Percentiles rank a stretch among this genome's conserved stretches.
Conservation (phyloP, 2,329 filamentous ascomycete species). For the Aspergillus vadensis region DNA sequence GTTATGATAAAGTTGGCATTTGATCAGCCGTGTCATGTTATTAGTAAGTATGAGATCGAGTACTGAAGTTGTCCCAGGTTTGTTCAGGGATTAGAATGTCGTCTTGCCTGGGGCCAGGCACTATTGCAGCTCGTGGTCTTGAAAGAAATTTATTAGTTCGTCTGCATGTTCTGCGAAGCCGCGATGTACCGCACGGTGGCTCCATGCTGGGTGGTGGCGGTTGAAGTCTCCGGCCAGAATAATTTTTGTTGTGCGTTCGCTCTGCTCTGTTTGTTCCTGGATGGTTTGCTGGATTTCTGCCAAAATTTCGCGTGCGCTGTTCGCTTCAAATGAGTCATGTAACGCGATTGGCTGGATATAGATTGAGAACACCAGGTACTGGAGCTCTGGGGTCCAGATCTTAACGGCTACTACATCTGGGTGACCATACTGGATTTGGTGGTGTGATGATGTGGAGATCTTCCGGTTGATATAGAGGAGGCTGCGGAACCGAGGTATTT, state of each 20-base stretch:
- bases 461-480: slow-evolving; percentile 28
- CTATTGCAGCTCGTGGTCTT: slow-evolving; percentile 8
- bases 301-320: neutral
- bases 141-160: slow-evolving; percentile 16
- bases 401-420: slow-evolving; percentile 27
- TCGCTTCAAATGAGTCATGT: neutral
- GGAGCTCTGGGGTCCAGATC: slow-evolving; percentile 19
- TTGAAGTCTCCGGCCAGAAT: slow-evolving; percentile 21
- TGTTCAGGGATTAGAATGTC: slow-evolving; percentile 13
- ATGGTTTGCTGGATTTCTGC: neutral
- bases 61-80: slow-evolving; percentile 15
- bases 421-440: slow-evolving; percentile 21
- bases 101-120: slow-evolving; percentile 15
- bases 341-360: slow-evolving; percentile 18
- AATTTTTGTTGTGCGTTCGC: slow-evolving; percentile 3
- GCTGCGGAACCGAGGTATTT: slow-evolving; percentile 22
- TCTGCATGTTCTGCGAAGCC: slow-evolving; percentile 13
- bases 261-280: neutral
- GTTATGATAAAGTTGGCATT: slow-evolving; percentile 27
- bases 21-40: slow-evolving; percentile 17
- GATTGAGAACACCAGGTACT: slow-evolving; percentile 24
- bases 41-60: slow-evolving; percentile 23
- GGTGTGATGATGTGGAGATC: slow-evolving; percentile 27
- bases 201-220: slow-evolving; percentile 18
- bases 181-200: slow-evolving; percentile 9